phyloP scores from a whole-genome alignment of 257 asterid species.

The Capsicum pubescens region DNA sequence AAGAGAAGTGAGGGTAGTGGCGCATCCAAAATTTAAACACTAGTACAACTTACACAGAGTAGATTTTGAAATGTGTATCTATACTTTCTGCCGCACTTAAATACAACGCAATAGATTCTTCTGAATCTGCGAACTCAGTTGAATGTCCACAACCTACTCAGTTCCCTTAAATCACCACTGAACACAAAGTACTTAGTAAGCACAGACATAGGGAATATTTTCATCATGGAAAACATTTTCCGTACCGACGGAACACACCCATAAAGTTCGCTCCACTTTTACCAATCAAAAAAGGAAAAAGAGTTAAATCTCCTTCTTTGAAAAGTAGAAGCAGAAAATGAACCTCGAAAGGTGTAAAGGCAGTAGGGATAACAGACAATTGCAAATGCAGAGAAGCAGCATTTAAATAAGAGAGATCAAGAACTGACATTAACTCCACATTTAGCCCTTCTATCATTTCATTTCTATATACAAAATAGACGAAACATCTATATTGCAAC shows the following conservation, averaged over 20 bases:
- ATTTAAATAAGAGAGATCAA: background rate
- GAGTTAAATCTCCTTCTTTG: background rate
- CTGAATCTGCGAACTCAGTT: background rate
- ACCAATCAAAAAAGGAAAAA: background rate
- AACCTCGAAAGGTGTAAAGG: background rate
- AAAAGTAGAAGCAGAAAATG: background rate
- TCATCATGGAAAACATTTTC: too few species aligned
- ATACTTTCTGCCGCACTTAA: too few species aligned
- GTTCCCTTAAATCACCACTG: background rate
- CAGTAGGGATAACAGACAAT: background rate
- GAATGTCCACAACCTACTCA: background rate
- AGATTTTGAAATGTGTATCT: too few species aligned
- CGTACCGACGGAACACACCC: background rate
- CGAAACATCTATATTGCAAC: constrained; percentile 32
- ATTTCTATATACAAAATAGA: constrained; percentile 48
- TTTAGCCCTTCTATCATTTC: constrained; percentile 30
- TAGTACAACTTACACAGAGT: too few species aligned
- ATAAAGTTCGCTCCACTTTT: background rate
- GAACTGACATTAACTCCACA: constrained; percentile 20
- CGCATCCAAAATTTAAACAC: background rate
- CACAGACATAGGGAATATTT: background rate
- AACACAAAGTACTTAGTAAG: background rate
- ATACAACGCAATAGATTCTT: background rate
- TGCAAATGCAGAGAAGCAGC: background rate
- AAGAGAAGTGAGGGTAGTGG: too few species aligned